phyloP scores from a whole-genome alignment of 257 asterid species.

The Phtheirospermum japonicum region DNA sequence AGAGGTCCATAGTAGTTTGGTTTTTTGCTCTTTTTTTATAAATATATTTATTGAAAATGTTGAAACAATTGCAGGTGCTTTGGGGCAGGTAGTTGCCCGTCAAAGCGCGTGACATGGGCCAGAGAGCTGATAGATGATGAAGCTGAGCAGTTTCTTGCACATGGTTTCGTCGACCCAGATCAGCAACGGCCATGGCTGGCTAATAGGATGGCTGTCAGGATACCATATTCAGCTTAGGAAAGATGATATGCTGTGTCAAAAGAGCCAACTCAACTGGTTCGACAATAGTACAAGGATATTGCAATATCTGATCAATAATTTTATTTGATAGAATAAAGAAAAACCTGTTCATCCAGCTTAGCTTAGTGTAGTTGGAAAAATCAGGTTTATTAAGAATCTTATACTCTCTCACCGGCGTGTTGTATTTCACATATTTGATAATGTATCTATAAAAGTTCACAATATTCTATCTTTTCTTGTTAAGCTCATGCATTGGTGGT shows the following conservation, averaged over 20 bases:
- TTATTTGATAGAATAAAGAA: background rate
- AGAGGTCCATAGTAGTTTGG: no score
- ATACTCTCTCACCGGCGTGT: background rate
- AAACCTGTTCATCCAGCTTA: background rate
- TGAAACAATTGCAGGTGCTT: slow-evolving; percentile 55
- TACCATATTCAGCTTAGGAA: slow-evolving; percentile 66
- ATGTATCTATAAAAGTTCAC: slow-evolving; percentile 8
- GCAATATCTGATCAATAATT: slow-evolving; percentile 9
- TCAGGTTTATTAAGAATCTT: no score
- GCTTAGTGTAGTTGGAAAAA: no score
- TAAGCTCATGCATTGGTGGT: no score
- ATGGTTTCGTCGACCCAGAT: slow-evolving; percentile 74
- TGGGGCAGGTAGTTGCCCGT: slow-evolving; percentile 83
- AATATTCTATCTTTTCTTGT: background rate
- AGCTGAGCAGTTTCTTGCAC: slow-evolving; percentile 67
- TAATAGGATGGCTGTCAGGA: slow-evolving; percentile 62
- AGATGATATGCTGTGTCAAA: background rate
- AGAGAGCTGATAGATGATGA: slow-evolving; percentile 86
- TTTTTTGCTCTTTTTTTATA: no score
- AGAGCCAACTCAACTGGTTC: no score
- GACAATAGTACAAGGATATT: background rate
- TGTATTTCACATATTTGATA: background rate
- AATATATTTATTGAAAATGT: no score
- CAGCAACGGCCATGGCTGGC: slow-evolving; percentile 74
- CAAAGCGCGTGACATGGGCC: slow-evolving; percentile 83